Conservation (phyloP, 1,284 basidiomycete genomes). For the Papiliotrema nemorosa region DNA sequence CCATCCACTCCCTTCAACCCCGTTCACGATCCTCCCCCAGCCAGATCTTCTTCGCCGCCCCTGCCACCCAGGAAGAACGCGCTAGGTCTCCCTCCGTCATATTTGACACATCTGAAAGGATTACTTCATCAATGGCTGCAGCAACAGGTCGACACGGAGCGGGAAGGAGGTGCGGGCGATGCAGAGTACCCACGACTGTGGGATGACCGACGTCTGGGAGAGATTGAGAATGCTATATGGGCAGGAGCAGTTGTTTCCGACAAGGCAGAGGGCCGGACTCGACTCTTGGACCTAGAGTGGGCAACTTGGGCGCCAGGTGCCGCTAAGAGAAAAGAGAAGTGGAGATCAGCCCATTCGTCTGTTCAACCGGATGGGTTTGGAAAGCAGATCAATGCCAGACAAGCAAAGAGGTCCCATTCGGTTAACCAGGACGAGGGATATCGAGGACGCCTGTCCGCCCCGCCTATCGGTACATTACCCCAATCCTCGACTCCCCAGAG, state of each 20-base stretch:
- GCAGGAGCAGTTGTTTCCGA: slow-evolving; percentile 15
- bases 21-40: not conserved
- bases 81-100: slow-evolving; percentile 26
- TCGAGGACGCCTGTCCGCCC: not conserved
- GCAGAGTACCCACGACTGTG: slow-evolving; percentile 12
- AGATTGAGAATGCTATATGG: slow-evolving; percentile 29
- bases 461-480: not conserved
- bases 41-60: slow-evolving; percentile 18
- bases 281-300: slow-evolving; percentile 31
- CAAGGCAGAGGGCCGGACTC: not conserved
- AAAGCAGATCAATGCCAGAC: not conserved
- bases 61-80: slow-evolving; percentile 26
- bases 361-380: not conserved
- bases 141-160: slow-evolving; percentile 29
- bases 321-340: slow-evolving; percentile 10
- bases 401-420: not conserved
- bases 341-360: slow-evolving; percentile 11
- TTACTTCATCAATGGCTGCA: slow-evolving; percentile 33
- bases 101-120: slow-evolving; percentile 22
- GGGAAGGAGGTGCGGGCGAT: too few species aligned
- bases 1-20: not conserved
- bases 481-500: slow-evolving; percentile 56
- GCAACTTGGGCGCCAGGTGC: slow-evolving; percentile 13
- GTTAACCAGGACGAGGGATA: not conserved
- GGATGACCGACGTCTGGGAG: slow-evolving; percentile 11